Percentiles rank a stretch among this genome's conserved stretches.
These are phyloP conservation scores for Hymenoscyphus scutula DNA, from an alignment of 2,329 filamentous ascomycete species.

Conservation along the genomic window DNA sequence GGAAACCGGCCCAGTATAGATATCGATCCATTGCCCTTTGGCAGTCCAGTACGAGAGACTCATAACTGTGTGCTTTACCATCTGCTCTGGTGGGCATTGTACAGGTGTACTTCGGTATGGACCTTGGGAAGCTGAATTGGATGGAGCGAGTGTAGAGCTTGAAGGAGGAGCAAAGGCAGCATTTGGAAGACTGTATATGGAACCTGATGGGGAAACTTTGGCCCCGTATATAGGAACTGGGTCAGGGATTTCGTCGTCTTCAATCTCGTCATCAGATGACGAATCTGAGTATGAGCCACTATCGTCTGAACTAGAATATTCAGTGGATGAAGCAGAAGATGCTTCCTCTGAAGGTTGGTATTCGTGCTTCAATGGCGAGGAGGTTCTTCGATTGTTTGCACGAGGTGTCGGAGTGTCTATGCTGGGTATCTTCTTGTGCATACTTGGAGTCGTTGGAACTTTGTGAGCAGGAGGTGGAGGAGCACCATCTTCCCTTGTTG, in stretches of 20 bases:
- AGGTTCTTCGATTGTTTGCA: constrained; percentile 64
- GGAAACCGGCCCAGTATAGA: constrained; percentile 51
- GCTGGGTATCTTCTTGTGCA: constrained; percentile 36
- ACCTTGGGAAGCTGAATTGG: constrained; percentile 78
- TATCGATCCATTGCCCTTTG: constrained; percentile 58
- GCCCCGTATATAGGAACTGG: constrained; percentile 29
- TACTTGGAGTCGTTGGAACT: constrained; percentile 46
- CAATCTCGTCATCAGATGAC: constrained; percentile 52
- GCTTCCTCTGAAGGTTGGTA: constrained; percentile 78
- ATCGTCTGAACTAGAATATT: constrained; percentile 48
- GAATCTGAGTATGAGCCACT: constrained; percentile 43
- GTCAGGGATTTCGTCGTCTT: constrained; percentile 43
- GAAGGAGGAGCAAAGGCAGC: constrained; percentile 66
- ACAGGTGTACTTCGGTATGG: constrained; percentile 55
- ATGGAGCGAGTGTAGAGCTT: constrained; percentile 57
- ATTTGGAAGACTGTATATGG: constrained; percentile 30
- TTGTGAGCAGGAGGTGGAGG: constrained; percentile 34
- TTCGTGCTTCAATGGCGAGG: constrained; percentile 94
- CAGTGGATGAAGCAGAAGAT: constrained; percentile 60
- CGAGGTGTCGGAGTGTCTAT: constrained; percentile 30
- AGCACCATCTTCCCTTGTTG: constrained; percentile 25
- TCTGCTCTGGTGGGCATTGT: constrained; percentile 39
- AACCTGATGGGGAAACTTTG: constrained; percentile 23
- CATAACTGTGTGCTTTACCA: constrained; percentile 49
- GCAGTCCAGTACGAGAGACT: constrained; percentile 62